A percentile compares a stretch with the other conserved stretches of the same genome.
Evolutionary conservation across 2,329 filamentous ascomycete genomes (phyloP).

Genomic region (Diaporthe caulivora): DNA sequence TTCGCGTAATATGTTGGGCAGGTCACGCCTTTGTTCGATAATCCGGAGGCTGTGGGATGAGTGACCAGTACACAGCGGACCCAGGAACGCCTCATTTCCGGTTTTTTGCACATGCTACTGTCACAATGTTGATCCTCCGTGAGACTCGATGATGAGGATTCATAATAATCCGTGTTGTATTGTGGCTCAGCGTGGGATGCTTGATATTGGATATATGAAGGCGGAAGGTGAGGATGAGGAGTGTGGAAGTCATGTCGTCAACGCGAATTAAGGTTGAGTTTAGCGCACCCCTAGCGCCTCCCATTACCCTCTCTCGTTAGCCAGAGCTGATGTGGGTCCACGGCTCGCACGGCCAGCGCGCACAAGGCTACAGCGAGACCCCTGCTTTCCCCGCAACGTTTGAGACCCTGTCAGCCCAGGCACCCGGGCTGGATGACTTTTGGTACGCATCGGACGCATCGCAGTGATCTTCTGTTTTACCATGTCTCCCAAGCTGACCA

Average conservation of each 20-base stretch:
- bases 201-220: background rate
- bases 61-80: background rate
- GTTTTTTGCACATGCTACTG: background rate
- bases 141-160: background rate
- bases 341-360: constrained; percentile 8
- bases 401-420: constrained; percentile 25
- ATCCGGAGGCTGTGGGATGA: background rate
- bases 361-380: background rate
- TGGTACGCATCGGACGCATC: constrained; percentile 24
- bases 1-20: background rate
- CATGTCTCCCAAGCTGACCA: background rate
- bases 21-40: background rate
- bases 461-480: constrained; percentile 18
- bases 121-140: background rate
- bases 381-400: constrained; percentile 6
- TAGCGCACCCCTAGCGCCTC: background rate
- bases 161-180: background rate
- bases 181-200: background rate
- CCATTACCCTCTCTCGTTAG: background rate
- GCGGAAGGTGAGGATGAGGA: background rate
- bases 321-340: constrained; percentile 2
- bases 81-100: background rate
- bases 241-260: constrained; percentile 20
- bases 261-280: constrained; percentile 30
- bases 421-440: constrained; percentile 28